Percentiles rank a stretch among this genome's conserved stretches.
phyloP scores from a whole-genome alignment of 257 asterid genomes.

The Primulina tabacum region DNA sequence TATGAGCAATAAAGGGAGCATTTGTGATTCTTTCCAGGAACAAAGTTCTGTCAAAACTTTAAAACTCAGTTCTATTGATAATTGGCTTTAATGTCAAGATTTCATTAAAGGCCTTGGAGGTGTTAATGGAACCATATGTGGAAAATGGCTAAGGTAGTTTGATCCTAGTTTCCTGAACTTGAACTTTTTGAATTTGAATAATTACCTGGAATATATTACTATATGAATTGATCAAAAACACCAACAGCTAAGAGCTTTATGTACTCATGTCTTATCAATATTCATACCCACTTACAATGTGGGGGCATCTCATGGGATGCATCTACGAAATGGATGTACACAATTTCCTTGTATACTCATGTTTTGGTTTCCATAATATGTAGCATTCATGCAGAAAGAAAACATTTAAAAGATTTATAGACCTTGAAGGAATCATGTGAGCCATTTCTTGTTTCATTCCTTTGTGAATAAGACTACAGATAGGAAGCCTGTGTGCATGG shows the following conservation, averaged over 20 bases:
- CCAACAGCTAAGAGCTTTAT: constrained; percentile 6
- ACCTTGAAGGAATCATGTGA: neutral
- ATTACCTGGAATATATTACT: constrained; percentile 8
- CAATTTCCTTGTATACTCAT: neutral
- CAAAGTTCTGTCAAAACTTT: constrained; percentile 28
- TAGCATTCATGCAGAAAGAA: neutral
- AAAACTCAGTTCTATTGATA: constrained; percentile 55
- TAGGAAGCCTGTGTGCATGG: neutral
- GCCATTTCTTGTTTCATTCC: neutral
- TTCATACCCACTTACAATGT: neutral
- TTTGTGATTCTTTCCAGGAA: constrained; percentile 37
- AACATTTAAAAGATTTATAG: neutral
- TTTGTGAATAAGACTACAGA: neutral
- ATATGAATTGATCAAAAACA: neutral
- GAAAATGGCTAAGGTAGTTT: constrained; percentile 86
- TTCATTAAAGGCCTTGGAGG: constrained; percentile 50
- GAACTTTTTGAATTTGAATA: neutral
- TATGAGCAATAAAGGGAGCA: constrained; percentile 24
- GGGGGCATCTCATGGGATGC: neutral
- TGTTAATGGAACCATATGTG: constrained; percentile 66
- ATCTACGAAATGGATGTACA: neutral
- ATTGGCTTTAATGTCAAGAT: constrained; percentile 87
- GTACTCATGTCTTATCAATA: neutral
- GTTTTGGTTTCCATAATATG: too few species aligned
- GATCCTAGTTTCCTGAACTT: constrained; percentile 8